phyloP scores from a whole-genome alignment of 2,329 filamentous ascomycete species.

The Lachnellula subtilissima region DNA sequence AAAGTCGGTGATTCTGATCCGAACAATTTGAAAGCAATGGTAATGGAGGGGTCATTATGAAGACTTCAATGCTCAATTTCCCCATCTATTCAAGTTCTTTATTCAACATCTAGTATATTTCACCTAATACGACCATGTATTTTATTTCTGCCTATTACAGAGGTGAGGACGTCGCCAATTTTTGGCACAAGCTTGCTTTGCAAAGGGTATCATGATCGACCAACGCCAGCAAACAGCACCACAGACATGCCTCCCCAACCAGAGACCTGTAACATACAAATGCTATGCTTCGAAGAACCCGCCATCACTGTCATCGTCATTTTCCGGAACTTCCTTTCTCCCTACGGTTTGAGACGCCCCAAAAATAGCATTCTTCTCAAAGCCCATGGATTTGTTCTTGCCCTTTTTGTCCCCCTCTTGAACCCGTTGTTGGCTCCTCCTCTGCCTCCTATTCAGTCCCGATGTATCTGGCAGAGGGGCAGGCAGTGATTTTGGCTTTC shows the following conservation, averaged over 20 bases:
- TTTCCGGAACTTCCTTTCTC: conserved; percentile 15
- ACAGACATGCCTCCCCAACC: background rate
- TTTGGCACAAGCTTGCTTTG: conserved; percentile 3
- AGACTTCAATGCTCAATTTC: too few species aligned
- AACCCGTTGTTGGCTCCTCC: conserved; percentile 22
- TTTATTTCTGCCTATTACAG: too few species aligned
- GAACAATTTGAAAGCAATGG: too few species aligned
- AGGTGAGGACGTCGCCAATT: too few species aligned
- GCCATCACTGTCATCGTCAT: conserved; percentile 48
- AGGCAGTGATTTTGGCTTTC: conserved; percentile 13
- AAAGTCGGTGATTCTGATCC: too few species aligned
- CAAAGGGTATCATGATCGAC: conserved; percentile 16
- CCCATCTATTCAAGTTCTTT: too few species aligned
- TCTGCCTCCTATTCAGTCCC: conserved; percentile 29
- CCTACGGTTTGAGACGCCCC: conserved; percentile 19
- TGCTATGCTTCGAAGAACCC: conserved; percentile 51
- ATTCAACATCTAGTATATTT: too few species aligned
- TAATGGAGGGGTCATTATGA: too few species aligned
- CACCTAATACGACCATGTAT: too few species aligned
- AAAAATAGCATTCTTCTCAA: conserved; percentile 27
- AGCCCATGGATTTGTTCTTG: conserved; percentile 26
- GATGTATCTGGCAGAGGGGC: conserved; percentile 21
- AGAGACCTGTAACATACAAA: background rate
- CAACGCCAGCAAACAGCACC: background rate
- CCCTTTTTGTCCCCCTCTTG: conserved; percentile 13